Evolutionary conservation across 495 filamentous ascomycete genomes (phyloP), one percentile per base, ranked within the genome.

Genomic region (Hyphodiscus hymeniophilus): DNA sequence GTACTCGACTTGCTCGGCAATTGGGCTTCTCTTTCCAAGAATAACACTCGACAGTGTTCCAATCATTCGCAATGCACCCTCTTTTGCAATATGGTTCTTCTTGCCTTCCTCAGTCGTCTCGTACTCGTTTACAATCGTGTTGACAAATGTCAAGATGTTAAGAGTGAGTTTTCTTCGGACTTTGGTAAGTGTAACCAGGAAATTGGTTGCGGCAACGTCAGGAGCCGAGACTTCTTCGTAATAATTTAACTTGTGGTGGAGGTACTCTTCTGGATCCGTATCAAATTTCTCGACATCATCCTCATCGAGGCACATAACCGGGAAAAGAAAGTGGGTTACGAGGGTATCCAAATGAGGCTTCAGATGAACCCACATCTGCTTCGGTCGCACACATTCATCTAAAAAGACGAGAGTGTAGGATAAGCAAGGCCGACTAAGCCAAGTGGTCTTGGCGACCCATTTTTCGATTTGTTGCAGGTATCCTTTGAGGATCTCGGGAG

Each of bases 1-100:
- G 60, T 92, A 95, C 66, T 98, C 92, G n/a, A 96, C 91, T 68
- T 96, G 88, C 55, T 94, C 84, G 31, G 92, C 92, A 56, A 98
- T 94, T 10, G 92, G 92, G 62, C 89, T 95, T 73, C 95, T 95
- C 74, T 97, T 98, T 42, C 87, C 89, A 26, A 98, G 75, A 38
- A 98, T 94, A 18, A 98, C 91, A 11, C 87, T 84, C 1, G 92
- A 82, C 38, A 98, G 66, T 1, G 92, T 97, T 5, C 91, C 94
- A 56, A 98, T 96, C 92, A 98, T 98, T 38, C 94, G 75, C 48
- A 98, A 64, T 18, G 92, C 92, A 54, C 92, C 92, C 66, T 98
- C 92, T 73, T 98, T 98, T 57, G 91, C 88, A 31, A 94, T 74
- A 40, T 94, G 84, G 61, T 85, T 83, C 72, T 95, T 97, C 63